A percentile compares a stretch with the other conserved stretches of the same genome.
Evolutionary conservation across 164 flowering plant species (phyloP).

Genomic region (Sextonia rubra): DNA sequence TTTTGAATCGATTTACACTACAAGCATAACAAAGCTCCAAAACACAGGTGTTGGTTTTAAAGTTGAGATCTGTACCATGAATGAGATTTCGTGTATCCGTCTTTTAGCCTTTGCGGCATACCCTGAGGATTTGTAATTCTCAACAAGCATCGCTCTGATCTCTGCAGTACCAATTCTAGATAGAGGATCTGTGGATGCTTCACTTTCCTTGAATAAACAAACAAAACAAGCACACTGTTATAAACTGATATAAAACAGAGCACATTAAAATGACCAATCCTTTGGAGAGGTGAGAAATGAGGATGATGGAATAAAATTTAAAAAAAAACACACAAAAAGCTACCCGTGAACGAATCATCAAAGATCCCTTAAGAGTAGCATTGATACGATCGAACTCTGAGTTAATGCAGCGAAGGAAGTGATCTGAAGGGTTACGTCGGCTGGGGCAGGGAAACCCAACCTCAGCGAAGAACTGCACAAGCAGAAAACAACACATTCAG

Average conservation of each 20-base stretch:
- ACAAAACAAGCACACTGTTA: background rate
- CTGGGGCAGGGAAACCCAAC: conserved; percentile 83
- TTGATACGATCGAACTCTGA: conserved; percentile 73
- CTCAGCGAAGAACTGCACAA: conserved; percentile 67
- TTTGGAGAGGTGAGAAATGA: conserved; percentile 1
- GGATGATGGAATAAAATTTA: background rate
- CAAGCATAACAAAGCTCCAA: background rate
- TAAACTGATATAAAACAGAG: background rate
- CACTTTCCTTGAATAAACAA: conserved; percentile 29
- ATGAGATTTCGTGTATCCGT: conserved; percentile 40
- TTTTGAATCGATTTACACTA: background rate
- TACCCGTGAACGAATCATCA: conserved; percentile 25
- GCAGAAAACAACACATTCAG: background rate
- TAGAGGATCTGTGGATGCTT: conserved; percentile 48
- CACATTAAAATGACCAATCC: background rate
- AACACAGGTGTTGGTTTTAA: background rate
- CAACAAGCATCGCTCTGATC: conserved; percentile 53
- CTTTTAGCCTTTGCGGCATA: conserved; percentile 37
- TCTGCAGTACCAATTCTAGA: conserved; percentile 49
- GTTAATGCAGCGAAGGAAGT: conserved; percentile 77
- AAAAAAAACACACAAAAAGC: background rate
- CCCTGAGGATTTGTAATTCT: conserved; percentile 50
- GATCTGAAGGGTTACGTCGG: conserved; percentile 83
- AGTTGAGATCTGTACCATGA: conserved; percentile 36
- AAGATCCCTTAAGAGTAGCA: conserved; percentile 60